Conservation (phyloP, 768 basidiomycete species). For the Leucocoprinus sp. region DNA sequence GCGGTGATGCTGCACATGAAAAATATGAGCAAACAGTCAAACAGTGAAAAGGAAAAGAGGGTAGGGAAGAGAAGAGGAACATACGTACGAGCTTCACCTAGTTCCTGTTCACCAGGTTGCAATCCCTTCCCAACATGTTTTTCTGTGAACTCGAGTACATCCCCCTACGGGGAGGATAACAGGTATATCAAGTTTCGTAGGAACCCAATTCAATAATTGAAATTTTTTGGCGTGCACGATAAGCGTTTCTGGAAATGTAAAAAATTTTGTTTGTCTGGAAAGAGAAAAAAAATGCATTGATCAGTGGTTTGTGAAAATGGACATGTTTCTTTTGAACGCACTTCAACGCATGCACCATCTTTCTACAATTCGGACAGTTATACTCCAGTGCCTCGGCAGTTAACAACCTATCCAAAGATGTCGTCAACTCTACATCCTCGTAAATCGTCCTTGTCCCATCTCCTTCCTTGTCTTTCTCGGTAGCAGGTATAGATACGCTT, state of each 20-base stretch:
- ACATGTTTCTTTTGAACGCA: too few species aligned
- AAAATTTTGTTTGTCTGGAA: slow-evolving; percentile 64
- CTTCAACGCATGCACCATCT: slow-evolving; percentile 65
- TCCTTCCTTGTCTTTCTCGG: slow-evolving; percentile 42
- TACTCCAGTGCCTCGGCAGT: slow-evolving; percentile 71
- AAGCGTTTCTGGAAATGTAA: slow-evolving; percentile 82
- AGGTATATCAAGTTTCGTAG: slow-evolving; percentile 94
- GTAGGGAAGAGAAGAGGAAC: not conserved
- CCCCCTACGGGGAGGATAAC: slow-evolving; percentile 55
- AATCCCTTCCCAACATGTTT: slow-evolving; percentile 62
- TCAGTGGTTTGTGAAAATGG: too few species aligned
- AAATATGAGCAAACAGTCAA: not conserved
- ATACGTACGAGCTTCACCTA: slow-evolving; percentile 48
- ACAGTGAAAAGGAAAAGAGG: not conserved
- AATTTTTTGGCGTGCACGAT: slow-evolving; percentile 92
- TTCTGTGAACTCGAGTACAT: slow-evolving; percentile 50
- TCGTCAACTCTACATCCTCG: slow-evolving; percentile 48
- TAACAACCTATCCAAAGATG: slow-evolving; percentile 53
- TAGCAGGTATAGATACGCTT: slow-evolving; percentile 73
- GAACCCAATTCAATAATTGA: slow-evolving; percentile 95
- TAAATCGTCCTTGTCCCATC: slow-evolving; percentile 62
- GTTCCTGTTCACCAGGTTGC: slow-evolving; percentile 57
- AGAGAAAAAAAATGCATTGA: too few species aligned
- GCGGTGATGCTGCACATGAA: slow-evolving; percentile 22
- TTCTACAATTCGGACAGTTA: slow-evolving; percentile 65